Percentiles rank a stretch among this genome's conserved stretches.
Conservation (phyloP, 2,329 filamentous ascomycete species). For the Beauveria brongniartii region DNA sequence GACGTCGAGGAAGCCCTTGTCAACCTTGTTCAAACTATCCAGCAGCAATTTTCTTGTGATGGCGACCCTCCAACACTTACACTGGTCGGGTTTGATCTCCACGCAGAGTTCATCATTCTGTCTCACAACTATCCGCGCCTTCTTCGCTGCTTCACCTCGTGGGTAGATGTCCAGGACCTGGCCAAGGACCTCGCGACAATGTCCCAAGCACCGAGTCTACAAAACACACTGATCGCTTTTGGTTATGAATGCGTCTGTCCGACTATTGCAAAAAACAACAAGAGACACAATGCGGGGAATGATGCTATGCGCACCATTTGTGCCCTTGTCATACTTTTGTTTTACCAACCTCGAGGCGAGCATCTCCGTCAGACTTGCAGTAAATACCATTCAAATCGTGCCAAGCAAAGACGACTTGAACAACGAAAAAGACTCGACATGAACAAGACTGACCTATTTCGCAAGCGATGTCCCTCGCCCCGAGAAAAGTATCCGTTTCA, state of each 20-base stretch:
- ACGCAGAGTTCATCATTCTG: not conserved
- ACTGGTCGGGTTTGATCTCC: slow-evolving; percentile 6
- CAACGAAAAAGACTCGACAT: not conserved
- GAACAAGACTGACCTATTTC: not conserved
- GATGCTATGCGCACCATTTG: slow-evolving; percentile 4
- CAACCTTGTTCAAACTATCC: slow-evolving; percentile 1
- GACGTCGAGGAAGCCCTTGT: slow-evolving; percentile 1
- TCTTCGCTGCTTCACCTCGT: not conserved
- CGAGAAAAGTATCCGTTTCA: slow-evolving; percentile 8
- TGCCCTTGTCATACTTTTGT: not conserved
- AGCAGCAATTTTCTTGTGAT: not conserved
- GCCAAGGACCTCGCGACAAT: not conserved
- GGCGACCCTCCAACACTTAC: not conserved
- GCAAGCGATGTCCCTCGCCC: not conserved
- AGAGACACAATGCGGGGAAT: slow-evolving; percentile 1
- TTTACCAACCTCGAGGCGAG: not conserved
- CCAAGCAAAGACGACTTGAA: not conserved
- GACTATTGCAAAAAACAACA: not conserved
- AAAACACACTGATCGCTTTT: not conserved
- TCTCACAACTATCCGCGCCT: slow-evolving; percentile 6
- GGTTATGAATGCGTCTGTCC: not conserved
- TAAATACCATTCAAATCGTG: not conserved
- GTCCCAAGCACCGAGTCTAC: not conserved
- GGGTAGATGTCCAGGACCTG: slow-evolving; percentile 7
- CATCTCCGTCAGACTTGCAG: not conserved